Evolutionary conservation across 1,139 yeast species (phyloP).

Genomic region (Candida tetrigidarum): DNA sequence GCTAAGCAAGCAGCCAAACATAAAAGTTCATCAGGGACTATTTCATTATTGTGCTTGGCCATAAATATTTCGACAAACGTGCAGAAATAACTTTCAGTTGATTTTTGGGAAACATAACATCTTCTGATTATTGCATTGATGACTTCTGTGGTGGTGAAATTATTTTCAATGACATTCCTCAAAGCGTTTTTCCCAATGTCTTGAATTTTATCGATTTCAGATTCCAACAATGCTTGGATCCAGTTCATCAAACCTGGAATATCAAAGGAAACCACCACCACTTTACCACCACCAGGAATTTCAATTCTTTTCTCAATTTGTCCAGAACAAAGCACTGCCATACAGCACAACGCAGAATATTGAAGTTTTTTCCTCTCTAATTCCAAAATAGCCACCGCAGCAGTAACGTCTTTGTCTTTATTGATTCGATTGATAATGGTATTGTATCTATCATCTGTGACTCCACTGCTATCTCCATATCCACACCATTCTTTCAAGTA

Average conservation of each 20-base stretch:
- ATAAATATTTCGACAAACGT: slow-evolving; percentile 67
- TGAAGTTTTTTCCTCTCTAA: slow-evolving; percentile 78
- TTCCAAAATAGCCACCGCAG: slow-evolving; percentile 78
- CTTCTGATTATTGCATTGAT: slow-evolving; percentile 66
- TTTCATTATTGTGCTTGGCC: slow-evolving; percentile 32
- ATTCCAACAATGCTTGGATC: slow-evolving; percentile 71
- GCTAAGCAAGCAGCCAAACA: slow-evolving; percentile 70
- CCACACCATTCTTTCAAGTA: slow-evolving; percentile 96
- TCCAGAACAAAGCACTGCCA: slow-evolving; percentile 81
- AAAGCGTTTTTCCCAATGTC: slow-evolving; percentile 76
- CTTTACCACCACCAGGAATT: slow-evolving; percentile 45
- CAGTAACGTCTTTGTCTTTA: slow-evolving; percentile 49
- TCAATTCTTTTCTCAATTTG: slow-evolving; percentile 56
- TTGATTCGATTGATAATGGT: slow-evolving; percentile 56
- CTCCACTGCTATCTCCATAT: slow-evolving; percentile 64
- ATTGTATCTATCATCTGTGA: slow-evolving; percentile 70
- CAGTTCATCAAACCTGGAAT: slow-evolving; percentile 70
- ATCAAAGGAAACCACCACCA: slow-evolving; percentile 62
- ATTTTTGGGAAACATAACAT: slow-evolving; percentile 66
- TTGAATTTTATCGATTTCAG: slow-evolving; percentile 62
- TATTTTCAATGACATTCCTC: slow-evolving; percentile 62
- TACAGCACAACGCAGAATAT: slow-evolving; percentile 73
- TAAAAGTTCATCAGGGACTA: slow-evolving; percentile 58
- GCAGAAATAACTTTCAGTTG: slow-evolving; percentile 70
- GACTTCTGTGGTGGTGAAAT: slow-evolving; percentile 59